Evolutionary conservation across 2,329 filamentous ascomycete genomes (phyloP).

Genomic region (Aspergillus sp.): DNA sequence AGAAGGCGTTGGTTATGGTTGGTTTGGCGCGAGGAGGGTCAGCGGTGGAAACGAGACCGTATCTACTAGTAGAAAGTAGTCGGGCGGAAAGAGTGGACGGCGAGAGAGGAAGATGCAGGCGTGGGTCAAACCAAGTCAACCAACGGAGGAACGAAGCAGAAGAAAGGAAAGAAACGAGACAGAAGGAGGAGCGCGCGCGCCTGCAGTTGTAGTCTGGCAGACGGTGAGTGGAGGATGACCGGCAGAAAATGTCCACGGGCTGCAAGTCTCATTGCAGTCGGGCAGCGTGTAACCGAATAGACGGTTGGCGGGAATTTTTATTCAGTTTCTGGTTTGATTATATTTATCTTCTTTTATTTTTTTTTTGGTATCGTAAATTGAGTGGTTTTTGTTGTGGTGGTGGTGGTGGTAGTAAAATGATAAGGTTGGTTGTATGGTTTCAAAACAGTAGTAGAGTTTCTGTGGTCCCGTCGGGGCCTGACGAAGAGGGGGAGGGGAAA

Average conservation of each 20-base stretch:
- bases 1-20: constrained; percentile 11
- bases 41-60: constrained; percentile 6
- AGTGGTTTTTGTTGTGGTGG: too few species aligned
- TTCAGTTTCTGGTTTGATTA: too few species aligned
- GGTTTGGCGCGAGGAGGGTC: constrained; percentile 14
- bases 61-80: constrained; percentile 1
- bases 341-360: too few species aligned
- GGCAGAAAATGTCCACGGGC: constrained; percentile 18
- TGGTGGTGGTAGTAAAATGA: not conserved
- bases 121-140: constrained; percentile 10
- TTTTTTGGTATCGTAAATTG: too few species aligned
- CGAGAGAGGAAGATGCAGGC: constrained; percentile 4
- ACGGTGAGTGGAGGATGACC: constrained; percentile 24
- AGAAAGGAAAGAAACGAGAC: constrained; percentile 1
- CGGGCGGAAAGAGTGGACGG: constrained; percentile 10
- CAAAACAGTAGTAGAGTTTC: not conserved
- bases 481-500: constrained; percentile 17
- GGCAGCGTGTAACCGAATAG: constrained; percentile 19
- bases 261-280: constrained; percentile 19
- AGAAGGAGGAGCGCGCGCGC: constrained; percentile 14
- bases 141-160: constrained; percentile 12
- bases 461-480: constrained; percentile 16
- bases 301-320: not conserved
- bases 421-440: not conserved
- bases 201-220: constrained; percentile 22